A percentile compares a stretch with the other conserved stretches of the same genome.
Evolutionary conservation across 2,329 filamentous ascomycete species (phyloP).

Genomic region (Diplodia mutila): DNA sequence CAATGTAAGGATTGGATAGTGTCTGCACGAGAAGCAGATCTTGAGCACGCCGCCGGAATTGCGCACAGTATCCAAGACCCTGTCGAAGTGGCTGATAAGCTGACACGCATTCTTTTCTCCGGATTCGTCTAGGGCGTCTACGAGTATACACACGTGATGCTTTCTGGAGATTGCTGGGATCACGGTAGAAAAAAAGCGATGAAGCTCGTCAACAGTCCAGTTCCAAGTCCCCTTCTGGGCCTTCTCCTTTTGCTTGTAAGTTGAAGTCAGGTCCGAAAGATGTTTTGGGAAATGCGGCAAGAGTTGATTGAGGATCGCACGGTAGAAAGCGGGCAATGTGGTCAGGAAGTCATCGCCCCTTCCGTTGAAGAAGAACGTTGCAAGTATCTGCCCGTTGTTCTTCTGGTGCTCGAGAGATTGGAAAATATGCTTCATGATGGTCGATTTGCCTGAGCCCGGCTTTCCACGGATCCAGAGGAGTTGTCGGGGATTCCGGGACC

Average conservation of each 20-base stretch:
- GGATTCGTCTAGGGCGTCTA: not conserved
- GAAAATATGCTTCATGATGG: not conserved
- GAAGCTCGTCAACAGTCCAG: not conserved
- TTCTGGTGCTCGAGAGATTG: not conserved
- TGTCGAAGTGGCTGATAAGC: not conserved
- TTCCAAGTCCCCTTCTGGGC: not conserved
- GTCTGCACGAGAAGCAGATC: not conserved
- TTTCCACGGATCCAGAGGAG: constrained; percentile 2
- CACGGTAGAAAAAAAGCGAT: not conserved
- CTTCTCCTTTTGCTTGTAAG: rapidly evolving
- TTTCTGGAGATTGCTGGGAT: not conserved
- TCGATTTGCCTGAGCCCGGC: not conserved
- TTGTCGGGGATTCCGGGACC: not conserved
- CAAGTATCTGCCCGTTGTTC: not conserved
- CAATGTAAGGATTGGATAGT: not conserved
- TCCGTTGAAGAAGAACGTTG: not conserved
- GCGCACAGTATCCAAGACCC: not conserved
- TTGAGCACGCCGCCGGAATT: not conserved
- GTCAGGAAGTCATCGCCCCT: not conserved
- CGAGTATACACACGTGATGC: not conserved
- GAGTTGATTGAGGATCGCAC: not conserved
- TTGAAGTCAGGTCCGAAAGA: not conserved
- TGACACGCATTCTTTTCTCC: not conserved
- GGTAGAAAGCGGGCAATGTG: not conserved
- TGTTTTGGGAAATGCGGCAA: not conserved